Evolutionary conservation across 2,329 filamentous ascomycete genomes (phyloP).

Genomic region (Pseudogymnoascus sp.): DNA sequence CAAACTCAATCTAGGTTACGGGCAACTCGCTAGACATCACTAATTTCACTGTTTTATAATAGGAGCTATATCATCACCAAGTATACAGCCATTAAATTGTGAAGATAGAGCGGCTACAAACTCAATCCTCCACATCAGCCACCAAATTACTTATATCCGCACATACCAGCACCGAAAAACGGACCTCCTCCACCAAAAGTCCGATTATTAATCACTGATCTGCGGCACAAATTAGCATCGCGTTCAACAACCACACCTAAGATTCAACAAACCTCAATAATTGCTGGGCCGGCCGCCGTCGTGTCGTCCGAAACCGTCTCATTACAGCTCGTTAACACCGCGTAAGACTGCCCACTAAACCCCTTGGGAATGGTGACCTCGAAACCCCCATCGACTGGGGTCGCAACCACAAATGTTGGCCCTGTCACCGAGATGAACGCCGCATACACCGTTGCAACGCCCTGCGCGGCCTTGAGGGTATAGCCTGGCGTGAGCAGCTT

Average conservation of each 20-base stretch:
- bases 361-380: constrained; percentile 26
- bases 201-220: neutral
- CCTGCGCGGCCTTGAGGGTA: constrained; percentile 17
- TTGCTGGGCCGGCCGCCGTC: constrained; percentile 29
- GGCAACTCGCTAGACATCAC: neutral
- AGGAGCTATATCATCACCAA: neutral
- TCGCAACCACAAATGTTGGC: constrained; percentile 26
- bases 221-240: neutral
- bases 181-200: neutral
- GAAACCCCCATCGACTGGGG: constrained; percentile 19
- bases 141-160: constrained; percentile 2
- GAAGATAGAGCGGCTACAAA: neutral
- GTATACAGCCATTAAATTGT: neutral
- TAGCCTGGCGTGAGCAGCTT: constrained; percentile 23
- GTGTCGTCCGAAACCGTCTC: constrained; percentile 29
- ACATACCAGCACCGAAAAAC: neutral
- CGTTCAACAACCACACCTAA: neutral
- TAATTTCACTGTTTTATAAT: neutral
- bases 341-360: constrained; percentile 32
- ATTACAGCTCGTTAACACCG: constrained; percentile 31
- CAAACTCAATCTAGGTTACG: neutral
- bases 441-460: constrained; percentile 25
- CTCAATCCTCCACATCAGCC: neutral
- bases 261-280: constrained; percentile 22
- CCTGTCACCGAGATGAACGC: constrained; percentile 34